Percentiles rank a stretch among this genome's conserved stretches.
Conservation (phyloP, 2,329 filamentous ascomycete species). For the Beauveria rudraprayagi region DNA sequence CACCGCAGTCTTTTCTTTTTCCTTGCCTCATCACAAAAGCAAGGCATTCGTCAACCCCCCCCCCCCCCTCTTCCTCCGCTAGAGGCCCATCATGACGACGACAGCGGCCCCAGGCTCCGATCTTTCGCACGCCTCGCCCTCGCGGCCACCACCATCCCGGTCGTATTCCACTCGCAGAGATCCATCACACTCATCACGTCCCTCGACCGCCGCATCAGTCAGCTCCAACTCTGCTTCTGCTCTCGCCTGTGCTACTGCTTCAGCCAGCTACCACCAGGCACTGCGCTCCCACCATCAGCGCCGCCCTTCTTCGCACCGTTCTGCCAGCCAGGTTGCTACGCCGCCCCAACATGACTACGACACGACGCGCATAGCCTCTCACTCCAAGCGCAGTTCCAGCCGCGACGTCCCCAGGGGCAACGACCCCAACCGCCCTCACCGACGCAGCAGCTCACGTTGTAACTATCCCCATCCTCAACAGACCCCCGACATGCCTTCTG, state of each 20-base stretch:
- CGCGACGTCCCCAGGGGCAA: constrained; percentile 54
- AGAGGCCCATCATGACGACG: constrained; percentile 22
- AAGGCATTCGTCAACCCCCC: not conserved
- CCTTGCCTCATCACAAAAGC: not conserved
- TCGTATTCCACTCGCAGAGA: constrained; percentile 23
- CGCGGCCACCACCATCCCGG: constrained; percentile 24
- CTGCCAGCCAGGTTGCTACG: constrained; percentile 33
- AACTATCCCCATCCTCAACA: constrained; percentile 26
- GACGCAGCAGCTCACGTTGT: constrained; percentile 43
- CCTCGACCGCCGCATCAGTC: constrained; percentile 18
- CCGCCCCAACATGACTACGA: constrained; percentile 62
- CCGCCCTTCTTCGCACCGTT: constrained; percentile 33
- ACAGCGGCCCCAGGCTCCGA: constrained; percentile 17
- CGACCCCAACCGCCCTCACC: constrained; percentile 37
- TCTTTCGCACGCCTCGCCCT: constrained; percentile 18
- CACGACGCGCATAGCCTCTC: constrained; percentile 55
- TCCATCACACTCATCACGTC: constrained; percentile 15
- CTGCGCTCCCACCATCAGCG: constrained; percentile 28
- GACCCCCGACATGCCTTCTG: constrained; percentile 40
- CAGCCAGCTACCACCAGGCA: not conserved
- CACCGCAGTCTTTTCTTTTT: not conserved
- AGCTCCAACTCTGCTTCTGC: constrained; percentile 5
- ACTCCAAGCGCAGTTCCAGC: constrained; percentile 57
- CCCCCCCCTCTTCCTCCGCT: not conserved
- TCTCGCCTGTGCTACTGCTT: constrained; percentile 1